Base-by-base conservation (phyloP, 1,139 yeast species). In the Saccharomycopsis phalli region DNA sequence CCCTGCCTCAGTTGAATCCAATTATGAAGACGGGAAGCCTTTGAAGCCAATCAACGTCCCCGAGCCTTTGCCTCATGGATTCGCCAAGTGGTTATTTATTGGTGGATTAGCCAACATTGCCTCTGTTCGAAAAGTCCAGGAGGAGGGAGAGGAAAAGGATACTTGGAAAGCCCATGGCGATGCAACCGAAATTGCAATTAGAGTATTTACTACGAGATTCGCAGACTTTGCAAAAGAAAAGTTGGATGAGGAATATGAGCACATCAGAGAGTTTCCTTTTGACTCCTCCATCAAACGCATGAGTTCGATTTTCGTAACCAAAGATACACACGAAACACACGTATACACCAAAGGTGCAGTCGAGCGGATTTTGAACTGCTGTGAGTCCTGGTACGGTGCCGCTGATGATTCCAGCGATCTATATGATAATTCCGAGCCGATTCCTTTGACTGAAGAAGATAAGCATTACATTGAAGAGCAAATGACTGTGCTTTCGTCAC, bases 171-270 rank as follows among this genome's bases (percentile, higher is more conserved):
- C 84, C 13, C 79, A 76, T 52, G 94, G 93, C 41, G 94, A 82
- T 55, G 87, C 94, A 29, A 82, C 94, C 2, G 94, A 82, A 60
- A 74, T 80, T 53, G 91, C 94, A 11, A 77, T 82, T 47, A 83
- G 81, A 53, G 87, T 82, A 0, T 81, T 81, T 55, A 69, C 75
- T 14, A 61, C 73, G 30, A 66, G 91, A 49, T 58, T 77, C 35
- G 71, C 69, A 22, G 36, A 41, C 10, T 68, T 59, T 52, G 63
- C 64, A 7, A 67, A 84, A 50, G 62, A 63, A 6, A 53, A 53
- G 1, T 52, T 74, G 39, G 56, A 52, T 11, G 45, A 48, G 8
- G 53, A 54, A 27, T 68, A 53, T 49, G 43, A 42, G 4, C 81
- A 76, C 53, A 44, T 78, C 17, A 69, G 70, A 22, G 94, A 82